A percentile compares a stretch with the other conserved stretches of the same genome.
These are phyloP conservation scores for Tothia fuscella DNA, from an alignment of 2,329 filamentous ascomycete species.

Conservation along the genomic window DNA sequence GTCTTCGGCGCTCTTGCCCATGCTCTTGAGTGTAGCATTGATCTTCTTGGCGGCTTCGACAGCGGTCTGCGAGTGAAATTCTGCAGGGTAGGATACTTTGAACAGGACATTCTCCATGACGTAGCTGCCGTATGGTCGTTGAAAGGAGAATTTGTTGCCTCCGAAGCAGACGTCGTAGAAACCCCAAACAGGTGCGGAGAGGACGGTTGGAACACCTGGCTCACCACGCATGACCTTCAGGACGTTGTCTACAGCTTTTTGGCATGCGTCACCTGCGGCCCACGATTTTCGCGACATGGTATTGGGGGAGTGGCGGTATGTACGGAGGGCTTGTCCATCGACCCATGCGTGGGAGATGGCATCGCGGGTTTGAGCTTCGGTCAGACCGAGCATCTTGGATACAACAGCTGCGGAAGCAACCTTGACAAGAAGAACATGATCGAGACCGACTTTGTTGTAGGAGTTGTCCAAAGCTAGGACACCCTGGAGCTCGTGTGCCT, in stretches of 20 bases:
- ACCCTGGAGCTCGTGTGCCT: constrained; percentile 98
- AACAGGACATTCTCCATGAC: constrained; percentile 99
- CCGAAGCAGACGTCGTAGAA: constrained; percentile 99
- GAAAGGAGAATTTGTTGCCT: constrained; percentile 83
- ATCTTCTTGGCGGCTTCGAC: constrained; percentile 90
- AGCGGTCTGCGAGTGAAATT: constrained; percentile 98
- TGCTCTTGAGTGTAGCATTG: constrained; percentile 65
- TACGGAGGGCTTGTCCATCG: constrained; percentile 89
- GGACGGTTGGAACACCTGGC: constrained; percentile 78
- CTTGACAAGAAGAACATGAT: constrained; percentile 97
- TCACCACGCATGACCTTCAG: constrained; percentile 89
- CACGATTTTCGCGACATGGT: constrained; percentile 99
- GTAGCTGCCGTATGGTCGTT: constrained; percentile 92
- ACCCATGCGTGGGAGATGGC: constrained; percentile 96
- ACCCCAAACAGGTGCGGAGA: constrained; percentile 87
- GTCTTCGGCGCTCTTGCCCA: constrained; percentile 85
- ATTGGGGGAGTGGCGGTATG: constrained; percentile 95
- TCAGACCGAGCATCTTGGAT: constrained; percentile 85
- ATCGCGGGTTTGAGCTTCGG: constrained; percentile 82
- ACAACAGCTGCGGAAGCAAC: constrained; percentile 90
- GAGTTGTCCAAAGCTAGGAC: constrained; percentile 95
- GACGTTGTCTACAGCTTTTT: constrained; percentile 82
- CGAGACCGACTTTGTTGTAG: constrained; percentile 95
- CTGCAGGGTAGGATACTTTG: constrained; percentile 97
- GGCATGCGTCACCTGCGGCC: constrained; percentile 96